These are phyloP conservation scores for Septoria linicola DNA, from an alignment of 2,329 filamentous ascomycete genomes.

Conservation along the genomic window DNA sequence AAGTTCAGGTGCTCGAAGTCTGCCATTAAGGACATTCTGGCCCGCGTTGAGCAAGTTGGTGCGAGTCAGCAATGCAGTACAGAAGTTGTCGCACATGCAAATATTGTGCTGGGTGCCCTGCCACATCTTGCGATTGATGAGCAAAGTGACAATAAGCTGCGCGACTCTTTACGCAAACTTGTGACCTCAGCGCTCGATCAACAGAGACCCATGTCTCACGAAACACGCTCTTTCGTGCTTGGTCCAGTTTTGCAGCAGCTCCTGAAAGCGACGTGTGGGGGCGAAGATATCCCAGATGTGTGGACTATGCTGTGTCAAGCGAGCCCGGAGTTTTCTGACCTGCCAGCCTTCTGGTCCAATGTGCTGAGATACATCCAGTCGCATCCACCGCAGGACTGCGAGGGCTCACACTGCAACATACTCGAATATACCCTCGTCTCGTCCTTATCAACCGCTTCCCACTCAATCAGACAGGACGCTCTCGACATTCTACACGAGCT, in stretches of 20 bases:
- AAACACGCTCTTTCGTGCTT: slow-evolving; percentile 23
- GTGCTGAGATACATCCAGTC: slow-evolving; percentile 25
- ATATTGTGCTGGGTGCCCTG: slow-evolving; percentile 22
- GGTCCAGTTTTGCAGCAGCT: slow-evolving; percentile 26
- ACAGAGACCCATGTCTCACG: not conserved
- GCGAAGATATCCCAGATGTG: not conserved
- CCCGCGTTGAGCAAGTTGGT: not conserved
- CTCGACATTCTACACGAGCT: slow-evolving; percentile 69
- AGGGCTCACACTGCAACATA: slow-evolving; percentile 54
- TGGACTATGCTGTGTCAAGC: slow-evolving; percentile 26
- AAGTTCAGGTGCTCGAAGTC: slow-evolving; percentile 16
- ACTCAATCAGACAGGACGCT: slow-evolving; percentile 69
- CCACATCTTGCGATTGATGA: slow-evolving; percentile 23
- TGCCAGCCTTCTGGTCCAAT: slow-evolving; percentile 33
- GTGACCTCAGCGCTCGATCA: slow-evolving; percentile 19
- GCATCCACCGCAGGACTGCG: slow-evolving; percentile 15
- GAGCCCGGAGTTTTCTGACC: slow-evolving; percentile 17
- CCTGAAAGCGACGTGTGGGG: slow-evolving; percentile 13
- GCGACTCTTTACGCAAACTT: slow-evolving; percentile 9
- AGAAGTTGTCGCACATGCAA: slow-evolving; percentile 14
- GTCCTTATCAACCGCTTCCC: slow-evolving; percentile 74
- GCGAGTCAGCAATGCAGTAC: not conserved
- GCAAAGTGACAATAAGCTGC: slow-evolving; percentile 3
- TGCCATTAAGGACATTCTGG: not conserved
- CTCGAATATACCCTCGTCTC: slow-evolving; percentile 65